These are phyloP conservation scores for Amanita inopinata DNA, from an alignment of 768 basidiomycete genomes.

Conservation along the genomic window DNA sequence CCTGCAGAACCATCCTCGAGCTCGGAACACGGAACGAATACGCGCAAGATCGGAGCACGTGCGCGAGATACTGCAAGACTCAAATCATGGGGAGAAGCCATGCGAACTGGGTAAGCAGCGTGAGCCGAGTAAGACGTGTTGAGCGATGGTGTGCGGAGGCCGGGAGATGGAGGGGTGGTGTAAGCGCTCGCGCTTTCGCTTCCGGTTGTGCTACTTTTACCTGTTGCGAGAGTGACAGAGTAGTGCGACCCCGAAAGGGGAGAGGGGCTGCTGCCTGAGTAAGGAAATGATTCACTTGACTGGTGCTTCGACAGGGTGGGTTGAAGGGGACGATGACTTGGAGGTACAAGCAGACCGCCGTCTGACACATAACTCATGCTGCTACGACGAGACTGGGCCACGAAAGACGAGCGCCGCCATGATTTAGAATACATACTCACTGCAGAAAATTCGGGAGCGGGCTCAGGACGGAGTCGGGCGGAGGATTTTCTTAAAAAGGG, in stretches of 20 bases:
- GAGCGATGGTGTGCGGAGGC: slow-evolving; percentile 1
- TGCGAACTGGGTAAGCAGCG: slow-evolving; percentile 13
- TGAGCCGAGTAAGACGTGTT: slow-evolving; percentile 4
- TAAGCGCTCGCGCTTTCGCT: not conserved
- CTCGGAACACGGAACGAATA: slow-evolving; percentile 62
- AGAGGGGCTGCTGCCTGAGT: slow-evolving; percentile 13
- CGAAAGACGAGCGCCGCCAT: not conserved
- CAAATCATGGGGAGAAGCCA: slow-evolving; percentile 51
- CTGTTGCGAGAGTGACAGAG: slow-evolving; percentile 11
- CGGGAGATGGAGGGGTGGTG: slow-evolving; percentile 6
- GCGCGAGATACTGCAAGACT: slow-evolving; percentile 44
- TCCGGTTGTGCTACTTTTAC: not conserved
- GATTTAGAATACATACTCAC: not conserved
- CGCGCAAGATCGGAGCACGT: slow-evolving; percentile 65
- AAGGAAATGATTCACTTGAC: slow-evolving; percentile 3
- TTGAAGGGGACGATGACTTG: not conserved
- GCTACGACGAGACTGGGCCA: not conserved
- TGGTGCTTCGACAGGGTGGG: not conserved
- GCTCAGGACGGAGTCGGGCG: not conserved
- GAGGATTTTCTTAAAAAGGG: slow-evolving; percentile 18
- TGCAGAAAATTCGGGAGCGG: not conserved
- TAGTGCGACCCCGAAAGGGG: slow-evolving; percentile 14
- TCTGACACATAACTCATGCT: not conserved
- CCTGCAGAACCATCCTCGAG: slow-evolving; percentile 34
- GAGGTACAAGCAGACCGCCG: not conserved